Evolutionary conservation across 192 early-diverging fungal genomes (phyloP), one percentile per base, ranked within the genome.

Genomic region (Endogone sp.): DNA sequence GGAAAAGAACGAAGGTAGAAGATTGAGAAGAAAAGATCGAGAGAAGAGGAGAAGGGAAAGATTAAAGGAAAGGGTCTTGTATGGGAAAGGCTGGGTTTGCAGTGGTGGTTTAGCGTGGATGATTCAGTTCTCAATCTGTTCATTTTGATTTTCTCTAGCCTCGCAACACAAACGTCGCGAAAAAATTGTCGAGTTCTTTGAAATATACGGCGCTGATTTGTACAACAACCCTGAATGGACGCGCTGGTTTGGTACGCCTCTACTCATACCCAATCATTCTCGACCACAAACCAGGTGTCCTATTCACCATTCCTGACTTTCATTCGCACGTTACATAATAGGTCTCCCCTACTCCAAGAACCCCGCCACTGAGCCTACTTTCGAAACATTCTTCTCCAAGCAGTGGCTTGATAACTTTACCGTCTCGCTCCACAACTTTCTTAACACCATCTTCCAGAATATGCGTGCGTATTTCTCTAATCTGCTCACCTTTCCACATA

Each of bases 351-450:
- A 85, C 64, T 77, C 85, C 16, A 84, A 79, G 60, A 80, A 82
- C 56, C 87, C 87, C 3, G 78, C 79, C 11, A 68, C 75, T 16
- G 84, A 85, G 58, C 78, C 87, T 54, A 80, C 76, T 31, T 89
- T 85, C 72, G 84, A 84, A 65, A 67, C 80, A 0, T 89, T 83
- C 60, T 89, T 89, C 64, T 79, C 87, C 13, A 84, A 84, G 56
- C 79, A 84, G 55, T 89, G 87, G 87, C 68, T 87, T 8, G 87
- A 86, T 49, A 84, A 79, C 21, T 89, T 85, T 27, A 85, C 80
- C 11, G 71, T 81, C 21, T 89, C 87, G 2, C 66, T 89, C 25
- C 76, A 84, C 69, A 89, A 89, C 70, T 89, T 89, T 67, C 57
- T 89, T 4, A 82, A 81, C 59, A 83, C 85, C 2, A 85, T 85